Evolutionary conservation across 179 eudicot species (phyloP).

Genomic region (Camellia oleifera): DNA sequence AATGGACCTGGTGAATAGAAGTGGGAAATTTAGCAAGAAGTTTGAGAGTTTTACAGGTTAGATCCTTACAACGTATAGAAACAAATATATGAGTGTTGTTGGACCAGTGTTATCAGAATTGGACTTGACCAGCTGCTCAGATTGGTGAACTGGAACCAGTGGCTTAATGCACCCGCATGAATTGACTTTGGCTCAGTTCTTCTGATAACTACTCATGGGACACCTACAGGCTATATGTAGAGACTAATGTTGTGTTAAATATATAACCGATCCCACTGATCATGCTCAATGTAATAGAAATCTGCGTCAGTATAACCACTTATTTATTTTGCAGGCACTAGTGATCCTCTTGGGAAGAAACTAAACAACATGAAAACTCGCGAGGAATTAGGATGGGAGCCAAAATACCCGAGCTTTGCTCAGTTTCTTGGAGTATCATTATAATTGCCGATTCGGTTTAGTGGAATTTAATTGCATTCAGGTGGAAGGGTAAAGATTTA

Average conservation of each 20-base stretch:
- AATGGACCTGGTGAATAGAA: slow-evolving; percentile 70
- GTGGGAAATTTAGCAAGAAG: slow-evolving; percentile 64
- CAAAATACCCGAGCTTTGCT: slow-evolving; percentile 74
- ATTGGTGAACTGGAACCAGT: neutral
- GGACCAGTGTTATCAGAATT: neutral
- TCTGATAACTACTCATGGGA: neutral
- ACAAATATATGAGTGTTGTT: neutral
- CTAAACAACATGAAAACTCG: slow-evolving; percentile 68
- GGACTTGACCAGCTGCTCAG: neutral
- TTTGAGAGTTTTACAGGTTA: slow-evolving; percentile 76
- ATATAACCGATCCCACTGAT: neutral
- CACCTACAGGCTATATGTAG: neutral
- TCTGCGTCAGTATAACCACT: neutral
- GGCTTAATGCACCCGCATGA: too few relatives aligned
- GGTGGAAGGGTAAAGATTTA: neutral
- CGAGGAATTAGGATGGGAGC: slow-evolving; percentile 69
- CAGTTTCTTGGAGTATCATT: slow-evolving; percentile 46
- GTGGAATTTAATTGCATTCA: neutral
- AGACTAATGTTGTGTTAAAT: neutral
- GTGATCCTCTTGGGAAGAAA: slow-evolving; percentile 76
- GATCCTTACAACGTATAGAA: neutral
- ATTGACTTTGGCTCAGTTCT: neutral
- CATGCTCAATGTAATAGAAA: neutral
- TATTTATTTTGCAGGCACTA: slow-evolving; percentile 40
- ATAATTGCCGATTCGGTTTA: neutral